Conservation (phyloP, 345 rosid species). For the Adansonia digitata region DNA sequence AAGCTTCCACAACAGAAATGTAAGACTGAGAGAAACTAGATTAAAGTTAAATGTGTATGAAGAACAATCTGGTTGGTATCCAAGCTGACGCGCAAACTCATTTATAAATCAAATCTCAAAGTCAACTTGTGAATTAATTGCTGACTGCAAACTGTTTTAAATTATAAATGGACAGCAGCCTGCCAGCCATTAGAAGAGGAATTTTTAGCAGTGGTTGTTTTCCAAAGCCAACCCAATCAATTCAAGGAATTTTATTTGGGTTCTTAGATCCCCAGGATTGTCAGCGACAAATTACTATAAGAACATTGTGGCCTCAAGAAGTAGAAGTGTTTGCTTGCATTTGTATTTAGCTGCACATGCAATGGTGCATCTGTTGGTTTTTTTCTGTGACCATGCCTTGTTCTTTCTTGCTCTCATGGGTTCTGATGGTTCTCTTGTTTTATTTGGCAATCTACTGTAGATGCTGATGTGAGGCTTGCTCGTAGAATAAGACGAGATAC, state of each 20-base stretch:
- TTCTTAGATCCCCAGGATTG: background rate
- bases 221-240: background rate
- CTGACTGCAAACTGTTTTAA: background rate
- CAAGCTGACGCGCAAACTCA: background rate
- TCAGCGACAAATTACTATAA: background rate
- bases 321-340: background rate
- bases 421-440: conserved; percentile 8
- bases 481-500: conserved; percentile 98
- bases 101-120: background rate
- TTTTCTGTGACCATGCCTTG: background rate
- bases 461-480: conserved; percentile 99
- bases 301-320: background rate
- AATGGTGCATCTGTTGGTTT: background rate
- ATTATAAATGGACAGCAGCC: background rate
- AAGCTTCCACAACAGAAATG: background rate
- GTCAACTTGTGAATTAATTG: background rate
- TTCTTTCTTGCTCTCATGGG: background rate
- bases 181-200: background rate
- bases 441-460: conserved; percentile 42
- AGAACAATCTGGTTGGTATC: background rate
- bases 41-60: background rate
- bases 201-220: background rate
- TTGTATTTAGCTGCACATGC: background rate
- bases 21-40: background rate
- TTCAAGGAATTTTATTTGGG: background rate